phyloP scores from a whole-genome alignment of 2,329 filamentous ascomycete species.

The Penicillium hesseltinei region DNA sequence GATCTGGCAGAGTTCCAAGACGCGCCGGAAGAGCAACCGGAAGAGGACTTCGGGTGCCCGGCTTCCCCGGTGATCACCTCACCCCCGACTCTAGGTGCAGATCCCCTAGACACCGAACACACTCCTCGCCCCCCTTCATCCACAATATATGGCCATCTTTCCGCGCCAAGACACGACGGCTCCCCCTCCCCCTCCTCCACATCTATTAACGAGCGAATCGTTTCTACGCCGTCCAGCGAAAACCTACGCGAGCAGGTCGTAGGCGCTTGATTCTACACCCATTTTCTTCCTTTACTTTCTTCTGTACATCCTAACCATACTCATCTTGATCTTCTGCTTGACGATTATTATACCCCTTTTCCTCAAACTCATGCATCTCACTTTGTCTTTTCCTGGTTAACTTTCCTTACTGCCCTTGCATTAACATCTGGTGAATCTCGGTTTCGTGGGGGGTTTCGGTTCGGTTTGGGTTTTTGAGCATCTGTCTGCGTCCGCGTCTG shows the following conservation, averaged over 20 bases:
- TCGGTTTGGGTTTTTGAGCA: conserved; percentile 4
- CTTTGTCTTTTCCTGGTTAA: conserved; percentile 8
- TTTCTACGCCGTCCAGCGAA: conserved; percentile 21
- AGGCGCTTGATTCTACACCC: conserved; percentile 12
- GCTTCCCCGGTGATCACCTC: neutral
- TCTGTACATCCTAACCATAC: conserved; percentile 20
- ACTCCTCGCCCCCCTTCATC: conserved; percentile 9
- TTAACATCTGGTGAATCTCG: conserved; percentile 11
- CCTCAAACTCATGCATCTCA: conserved; percentile 13
- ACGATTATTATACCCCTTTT: conserved; percentile 17
- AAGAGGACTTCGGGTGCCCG: conserved; percentile 8
- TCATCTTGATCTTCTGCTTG: conserved; percentile 16
- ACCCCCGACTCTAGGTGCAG: neutral
- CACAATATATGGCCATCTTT: conserved; percentile 11
- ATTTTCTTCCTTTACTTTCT: conserved; percentile 1
- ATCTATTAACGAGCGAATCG: conserved; percentile 18
- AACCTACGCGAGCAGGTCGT: conserved; percentile 24
- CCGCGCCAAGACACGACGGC: conserved; percentile 9
- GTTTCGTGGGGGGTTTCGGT: conserved; percentile 1
- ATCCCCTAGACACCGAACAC: neutral
- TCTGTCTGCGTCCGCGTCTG: neutral
- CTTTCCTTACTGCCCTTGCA: conserved; percentile 12
- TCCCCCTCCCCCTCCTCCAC: conserved; percentile 18
- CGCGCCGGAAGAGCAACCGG: conserved; percentile 18
- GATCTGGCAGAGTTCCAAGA: conserved; percentile 25